A percentile compares a stretch with the other conserved stretches of the same genome.
Evolutionary conservation across 108 stramenopile genomes (phyloP).

Genomic region (Fistulifera solaris): DNA sequence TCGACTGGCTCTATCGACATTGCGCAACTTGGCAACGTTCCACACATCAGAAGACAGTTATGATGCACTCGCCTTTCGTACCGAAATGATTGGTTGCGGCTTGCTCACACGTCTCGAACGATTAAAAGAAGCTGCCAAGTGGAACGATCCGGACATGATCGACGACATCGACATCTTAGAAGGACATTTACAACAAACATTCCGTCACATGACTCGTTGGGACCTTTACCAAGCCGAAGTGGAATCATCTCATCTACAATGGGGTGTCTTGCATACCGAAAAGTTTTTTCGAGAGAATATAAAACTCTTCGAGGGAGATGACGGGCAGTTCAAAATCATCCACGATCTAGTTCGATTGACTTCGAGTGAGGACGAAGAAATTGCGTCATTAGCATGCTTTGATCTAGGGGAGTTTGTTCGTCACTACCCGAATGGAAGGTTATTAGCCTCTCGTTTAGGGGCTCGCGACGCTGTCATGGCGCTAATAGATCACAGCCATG

Average conservation of each 20-base stretch:
- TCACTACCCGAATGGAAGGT: constrained; percentile 86
- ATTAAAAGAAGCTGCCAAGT: too few species aligned
- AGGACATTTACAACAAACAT: constrained; percentile 51
- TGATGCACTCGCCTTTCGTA: constrained; percentile 22
- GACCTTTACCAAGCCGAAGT: constrained; percentile 77
- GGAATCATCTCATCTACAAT: constrained; percentile 66
- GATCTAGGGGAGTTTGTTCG: constrained; percentile 93
- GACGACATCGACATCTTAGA: constrained; percentile 54
- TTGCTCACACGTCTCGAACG: constrained; percentile 1
- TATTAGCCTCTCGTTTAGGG: constrained; percentile 61
- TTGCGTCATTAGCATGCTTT: constrained; percentile 79
- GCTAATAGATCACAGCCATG: constrained; percentile 72
- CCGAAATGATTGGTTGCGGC: constrained; percentile 68
- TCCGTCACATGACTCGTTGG: constrained; percentile 74
- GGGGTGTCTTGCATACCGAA: constrained; percentile 86
- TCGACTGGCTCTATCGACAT: constrained; percentile 61
- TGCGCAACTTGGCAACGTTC: constrained; percentile 51
- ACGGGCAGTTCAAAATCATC: constrained; percentile 46
- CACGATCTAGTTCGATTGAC: constrained; percentile 60
- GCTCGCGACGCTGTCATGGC: constrained; percentile 83
- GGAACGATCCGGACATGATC: constrained; percentile 39
- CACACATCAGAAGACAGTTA: constrained; percentile 8
- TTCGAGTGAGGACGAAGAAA: constrained; percentile 1
- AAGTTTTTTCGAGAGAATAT: constrained; percentile 75
- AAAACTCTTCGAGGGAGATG: constrained; percentile 47